phyloP scores from a whole-genome alignment of 352 stramenopile species.

The Aphanomyces euteiches region DNA sequence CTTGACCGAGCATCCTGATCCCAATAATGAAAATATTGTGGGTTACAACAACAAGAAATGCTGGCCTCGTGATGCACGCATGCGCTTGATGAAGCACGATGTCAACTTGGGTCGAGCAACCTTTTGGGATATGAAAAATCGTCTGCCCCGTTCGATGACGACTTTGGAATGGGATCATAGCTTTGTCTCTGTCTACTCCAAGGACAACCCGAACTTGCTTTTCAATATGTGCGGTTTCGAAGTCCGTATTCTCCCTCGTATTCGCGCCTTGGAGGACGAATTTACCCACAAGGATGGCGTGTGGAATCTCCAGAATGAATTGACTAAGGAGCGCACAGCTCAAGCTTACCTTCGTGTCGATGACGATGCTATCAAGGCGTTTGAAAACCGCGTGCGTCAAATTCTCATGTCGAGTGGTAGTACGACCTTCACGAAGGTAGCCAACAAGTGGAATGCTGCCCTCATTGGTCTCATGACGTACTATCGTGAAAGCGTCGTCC shows the following conservation, averaged over 20 bases:
- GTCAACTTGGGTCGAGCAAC: conserved; percentile 98
- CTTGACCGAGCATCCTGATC: conserved; percentile 99
- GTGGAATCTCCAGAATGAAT: conserved; percentile 99
- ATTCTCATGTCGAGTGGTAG: conserved; percentile 99
- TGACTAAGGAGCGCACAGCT: conserved; percentile 99
- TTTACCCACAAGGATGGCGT: conserved; percentile 98
- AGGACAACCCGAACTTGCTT: conserved; percentile 99
- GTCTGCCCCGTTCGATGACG: conserved; percentile 96
- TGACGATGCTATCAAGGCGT: conserved; percentile 92
- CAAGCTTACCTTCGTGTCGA: conserved; percentile 97
- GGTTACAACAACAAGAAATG: conserved; percentile 99
- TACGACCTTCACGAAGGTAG: conserved; percentile 99
- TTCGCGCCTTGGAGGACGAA: conserved; percentile 85
- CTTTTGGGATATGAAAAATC: conserved; percentile 99
- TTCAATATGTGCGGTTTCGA: conserved; percentile 99
- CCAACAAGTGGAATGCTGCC: conserved; percentile 98
- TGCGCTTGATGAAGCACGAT: conserved; percentile 99
- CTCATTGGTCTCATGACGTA: conserved; percentile 99
- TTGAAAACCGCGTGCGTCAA: conserved; percentile 99
- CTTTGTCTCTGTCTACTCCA: conserved; percentile 99
- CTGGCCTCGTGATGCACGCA: conserved; percentile 98
- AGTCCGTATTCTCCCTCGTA: conserved; percentile 92
- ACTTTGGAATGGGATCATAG: conserved; percentile 99
- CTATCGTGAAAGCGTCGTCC: conserved; percentile 98
- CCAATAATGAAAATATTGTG: conserved; percentile 99